Percentiles rank a stretch among this genome's conserved stretches.
Conservation (phyloP, 1,284 basidiomycete genomes). For the Sphaerobolus stellatus region DNA sequence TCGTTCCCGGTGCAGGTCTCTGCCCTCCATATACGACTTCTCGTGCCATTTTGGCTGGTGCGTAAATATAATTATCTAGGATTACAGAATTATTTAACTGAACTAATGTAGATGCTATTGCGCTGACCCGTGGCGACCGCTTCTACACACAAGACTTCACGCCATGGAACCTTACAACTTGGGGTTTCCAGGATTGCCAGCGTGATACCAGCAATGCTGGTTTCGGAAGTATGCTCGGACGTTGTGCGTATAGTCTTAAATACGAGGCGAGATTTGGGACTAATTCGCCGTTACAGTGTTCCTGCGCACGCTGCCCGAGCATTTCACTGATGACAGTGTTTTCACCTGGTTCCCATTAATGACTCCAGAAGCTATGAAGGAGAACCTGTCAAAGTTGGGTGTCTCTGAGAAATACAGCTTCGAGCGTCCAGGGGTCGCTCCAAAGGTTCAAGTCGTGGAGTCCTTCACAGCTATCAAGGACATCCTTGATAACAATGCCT, state of each 20-base stretch:
- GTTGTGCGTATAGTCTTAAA: conserved; percentile 54
- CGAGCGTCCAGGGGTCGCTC: conserved; percentile 14
- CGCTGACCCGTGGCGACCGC: conserved; percentile 79
- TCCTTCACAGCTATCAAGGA: neutral
- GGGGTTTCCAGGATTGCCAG: conserved; percentile 79
- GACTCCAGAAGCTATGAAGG: conserved; percentile 68
- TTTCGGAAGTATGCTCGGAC: conserved; percentile 73
- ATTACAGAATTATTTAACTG: conserved; percentile 1
- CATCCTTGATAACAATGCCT: conserved; percentile 1
- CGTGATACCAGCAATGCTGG: conserved; percentile 65
- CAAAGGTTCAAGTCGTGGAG: conserved; percentile 16
- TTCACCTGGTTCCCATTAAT: conserved; percentile 88
- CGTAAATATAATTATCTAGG: neutral
- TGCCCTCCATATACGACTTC: conserved; percentile 85
- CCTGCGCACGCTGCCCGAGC: conserved; percentile 67
- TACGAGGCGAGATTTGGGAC: neutral
- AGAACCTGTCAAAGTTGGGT: conserved; percentile 54
- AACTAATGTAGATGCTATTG: conserved; percentile 58
- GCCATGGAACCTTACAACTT: conserved; percentile 75
- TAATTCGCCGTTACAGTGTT: conserved; percentile 44
- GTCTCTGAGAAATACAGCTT: conserved; percentile 36
- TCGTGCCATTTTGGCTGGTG: conserved; percentile 77
- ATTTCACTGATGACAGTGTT: conserved; percentile 66
- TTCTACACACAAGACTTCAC: conserved; percentile 84
- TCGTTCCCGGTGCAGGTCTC: conserved; percentile 75